Conservation (phyloP, 1,284 basidiomycete species). For the Hypsizygus ulmarius region DNA sequence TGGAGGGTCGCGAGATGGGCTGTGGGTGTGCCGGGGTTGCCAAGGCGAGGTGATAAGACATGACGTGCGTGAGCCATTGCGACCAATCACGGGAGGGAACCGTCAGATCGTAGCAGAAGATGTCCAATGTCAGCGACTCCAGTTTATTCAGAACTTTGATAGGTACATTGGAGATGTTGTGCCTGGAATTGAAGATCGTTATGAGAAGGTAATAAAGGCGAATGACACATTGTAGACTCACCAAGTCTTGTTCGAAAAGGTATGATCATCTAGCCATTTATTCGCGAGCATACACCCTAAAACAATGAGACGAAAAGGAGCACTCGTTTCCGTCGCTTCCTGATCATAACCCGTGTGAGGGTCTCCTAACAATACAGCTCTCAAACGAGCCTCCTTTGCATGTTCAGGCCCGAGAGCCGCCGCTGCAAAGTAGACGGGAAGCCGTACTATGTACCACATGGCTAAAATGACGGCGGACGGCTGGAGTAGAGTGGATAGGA, state of each 20-base stretch:
- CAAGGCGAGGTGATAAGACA: constrained; percentile 61
- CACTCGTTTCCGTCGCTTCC: constrained; percentile 52
- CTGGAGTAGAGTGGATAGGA: constrained; percentile 77
- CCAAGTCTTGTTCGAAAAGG: constrained; percentile 92
- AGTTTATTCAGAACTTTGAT: constrained; percentile 65
- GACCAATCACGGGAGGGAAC: constrained; percentile 63
- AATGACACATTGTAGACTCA: constrained; percentile 34
- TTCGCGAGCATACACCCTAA: constrained; percentile 88
- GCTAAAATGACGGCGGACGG: constrained; percentile 79
- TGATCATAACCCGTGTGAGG: constrained; percentile 42
- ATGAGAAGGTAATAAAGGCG: constrained; percentile 9
- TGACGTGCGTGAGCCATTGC: constrained; percentile 63
- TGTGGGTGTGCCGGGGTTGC: constrained; percentile 59
- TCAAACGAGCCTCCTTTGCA: constrained; percentile 60
- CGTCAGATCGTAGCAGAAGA: constrained; percentile 67
- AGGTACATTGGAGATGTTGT: constrained; percentile 73
- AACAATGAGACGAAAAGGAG: constrained; percentile 70
- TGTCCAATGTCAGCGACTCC: constrained; percentile 66
- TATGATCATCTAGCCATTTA: constrained; percentile 92
- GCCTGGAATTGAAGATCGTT: constrained; percentile 47
- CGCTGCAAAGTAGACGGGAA: constrained; percentile 68
- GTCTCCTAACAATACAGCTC: constrained; percentile 59
- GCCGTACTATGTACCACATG: constrained; percentile 78
- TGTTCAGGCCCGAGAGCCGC: constrained; percentile 42
- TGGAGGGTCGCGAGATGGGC: constrained; percentile 75